Evolutionary conservation across 31 red algal species (phyloP).

Genomic region (Asparagopsis taxiformis): DNA sequence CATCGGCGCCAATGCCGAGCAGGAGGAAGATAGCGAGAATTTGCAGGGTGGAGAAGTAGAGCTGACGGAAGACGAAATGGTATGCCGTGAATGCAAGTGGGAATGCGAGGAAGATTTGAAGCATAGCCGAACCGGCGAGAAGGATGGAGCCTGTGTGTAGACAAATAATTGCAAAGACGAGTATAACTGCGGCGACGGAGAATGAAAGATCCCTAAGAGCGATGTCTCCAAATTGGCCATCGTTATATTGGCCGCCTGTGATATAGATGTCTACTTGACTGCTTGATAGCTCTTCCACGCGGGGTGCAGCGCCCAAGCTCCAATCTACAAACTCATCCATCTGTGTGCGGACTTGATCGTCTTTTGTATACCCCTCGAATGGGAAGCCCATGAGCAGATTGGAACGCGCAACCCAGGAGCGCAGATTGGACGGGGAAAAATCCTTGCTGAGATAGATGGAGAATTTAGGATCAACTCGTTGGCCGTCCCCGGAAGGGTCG

Average conservation of each 20-base stretch:
- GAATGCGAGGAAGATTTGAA: constrained; percentile 70
- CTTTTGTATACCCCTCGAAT: constrained; percentile 19
- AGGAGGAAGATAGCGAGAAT: constrained; percentile 71
- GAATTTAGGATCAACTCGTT: background rate
- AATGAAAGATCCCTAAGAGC: constrained; percentile 39
- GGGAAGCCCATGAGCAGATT: constrained; percentile 33
- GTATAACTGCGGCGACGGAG: constrained; percentile 37
- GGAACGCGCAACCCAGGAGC: constrained; percentile 7
- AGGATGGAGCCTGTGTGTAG: constrained; percentile 45
- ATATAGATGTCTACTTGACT: constrained; percentile 7
- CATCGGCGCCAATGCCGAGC: constrained; percentile 77
- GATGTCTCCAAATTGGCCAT: constrained; percentile 2
- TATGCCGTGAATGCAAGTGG: constrained; percentile 63
- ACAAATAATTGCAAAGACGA: constrained; percentile 46
- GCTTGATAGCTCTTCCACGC: constrained; percentile 1
- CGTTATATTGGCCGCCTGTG: constrained; percentile 3
- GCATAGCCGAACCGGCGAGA: constrained; percentile 45
- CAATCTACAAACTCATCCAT: constrained; percentile 16
- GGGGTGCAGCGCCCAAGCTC: constrained; percentile 4
- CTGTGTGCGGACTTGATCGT: constrained; percentile 11
- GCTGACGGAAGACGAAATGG: constrained; percentile 49
- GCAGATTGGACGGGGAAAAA: constrained; percentile 2
- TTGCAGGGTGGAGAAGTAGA: constrained; percentile 70
- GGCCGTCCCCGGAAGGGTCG: background rate
- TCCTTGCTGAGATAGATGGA: constrained; percentile 23